Percentiles rank a stretch among this genome's conserved stretches.
Conservation (phyloP, 106 monocot genomes). For the Alisma plantagoaquatica region DNA sequence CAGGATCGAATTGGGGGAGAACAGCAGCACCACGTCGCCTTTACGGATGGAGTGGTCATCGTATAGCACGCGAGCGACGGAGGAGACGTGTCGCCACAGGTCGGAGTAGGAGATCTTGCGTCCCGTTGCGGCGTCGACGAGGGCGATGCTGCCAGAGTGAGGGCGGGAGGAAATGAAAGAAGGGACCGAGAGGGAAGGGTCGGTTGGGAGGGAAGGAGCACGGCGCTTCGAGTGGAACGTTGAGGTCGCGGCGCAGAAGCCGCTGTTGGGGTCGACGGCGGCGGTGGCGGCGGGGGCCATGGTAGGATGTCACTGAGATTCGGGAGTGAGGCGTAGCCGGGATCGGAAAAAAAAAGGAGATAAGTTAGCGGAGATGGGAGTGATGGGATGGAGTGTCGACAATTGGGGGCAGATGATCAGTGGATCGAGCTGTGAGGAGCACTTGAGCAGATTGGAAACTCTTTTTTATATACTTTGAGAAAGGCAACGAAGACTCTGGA, state of each 20-base stretch:
- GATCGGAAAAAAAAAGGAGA: too few species aligned
- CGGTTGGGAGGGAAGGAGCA: slow-evolving; percentile 41
- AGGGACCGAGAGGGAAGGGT: slow-evolving; percentile 39
- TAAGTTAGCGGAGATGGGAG: too few species aligned
- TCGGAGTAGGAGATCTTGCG: slow-evolving; percentile 54
- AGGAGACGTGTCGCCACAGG: slow-evolving; percentile 43
- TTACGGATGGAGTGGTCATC: slow-evolving; percentile 31
- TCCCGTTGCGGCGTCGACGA: slow-evolving; percentile 81
- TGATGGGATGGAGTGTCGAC: too few species aligned
- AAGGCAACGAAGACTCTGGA: too few species aligned
- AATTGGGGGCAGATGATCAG: too few species aligned
- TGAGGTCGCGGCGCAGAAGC: slow-evolving; percentile 42
- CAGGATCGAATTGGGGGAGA: slow-evolving; percentile 73
- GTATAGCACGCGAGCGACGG: slow-evolving; percentile 37
- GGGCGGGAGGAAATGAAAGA: slow-evolving; percentile 50
- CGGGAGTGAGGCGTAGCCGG: too few species aligned
- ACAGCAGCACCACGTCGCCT: slow-evolving; percentile 61
- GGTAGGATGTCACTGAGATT: not conserved
- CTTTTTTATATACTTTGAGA: too few species aligned
- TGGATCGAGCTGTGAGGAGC: too few species aligned
- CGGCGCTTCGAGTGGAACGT: slow-evolving; percentile 72
- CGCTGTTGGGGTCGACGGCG: slow-evolving; percentile 49
- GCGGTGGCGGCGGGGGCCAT: not conserved
- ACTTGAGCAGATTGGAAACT: too few species aligned
- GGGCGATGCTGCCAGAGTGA: slow-evolving; percentile 41